Evolutionary conservation across 257 asterid genomes (phyloP), one percentile per base, ranked within the genome.

Genomic region (Voacanga thouarsii): DNA sequence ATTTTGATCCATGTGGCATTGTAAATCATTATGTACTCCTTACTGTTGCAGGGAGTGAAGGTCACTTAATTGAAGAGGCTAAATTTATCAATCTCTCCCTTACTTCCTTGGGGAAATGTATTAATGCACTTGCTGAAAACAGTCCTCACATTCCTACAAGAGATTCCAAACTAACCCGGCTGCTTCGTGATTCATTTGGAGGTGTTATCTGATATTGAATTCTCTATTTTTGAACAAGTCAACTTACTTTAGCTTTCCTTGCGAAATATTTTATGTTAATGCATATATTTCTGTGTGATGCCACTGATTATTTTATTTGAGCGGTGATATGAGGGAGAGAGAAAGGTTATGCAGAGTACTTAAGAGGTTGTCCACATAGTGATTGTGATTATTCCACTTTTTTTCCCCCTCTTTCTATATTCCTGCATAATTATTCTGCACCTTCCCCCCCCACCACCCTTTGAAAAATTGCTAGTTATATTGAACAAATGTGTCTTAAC

Each of bases 141-240:
- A 85, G 98, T 85, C 88, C 97, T 72, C 98, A 94, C 79, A 92
- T 94, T 86, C 98, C 98, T 64, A 92, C 89, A 39, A 83, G 98
- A 84, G 98, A 94, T 85, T 94, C 98, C 74, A 94, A 94, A 82
- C 79, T 94, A 86, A 94, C 98, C 44, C 89, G 97, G 84, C 83
- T 94, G 86, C 95, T 94, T 79, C 95, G 97, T 3, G 97, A 94
- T 89, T 94, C 98, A 69, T 94, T 94, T 82, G 98, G 97, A 88
- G 98, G 98, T 94, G 77, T 57, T 23, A 67, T 75, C 83, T 66
- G 26, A 44, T 56, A 50, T 12, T 33, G 18, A 64, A 24, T 80
- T 75, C 71, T 80, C 11, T 61, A 16, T 24, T 44, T 44, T 72
- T 39, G 2, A 61, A 75, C 57, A 64, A 30, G 50, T 39, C 12